phyloP scores from a whole-genome alignment of 257 asterid species.

The Avicennia marina region DNA sequence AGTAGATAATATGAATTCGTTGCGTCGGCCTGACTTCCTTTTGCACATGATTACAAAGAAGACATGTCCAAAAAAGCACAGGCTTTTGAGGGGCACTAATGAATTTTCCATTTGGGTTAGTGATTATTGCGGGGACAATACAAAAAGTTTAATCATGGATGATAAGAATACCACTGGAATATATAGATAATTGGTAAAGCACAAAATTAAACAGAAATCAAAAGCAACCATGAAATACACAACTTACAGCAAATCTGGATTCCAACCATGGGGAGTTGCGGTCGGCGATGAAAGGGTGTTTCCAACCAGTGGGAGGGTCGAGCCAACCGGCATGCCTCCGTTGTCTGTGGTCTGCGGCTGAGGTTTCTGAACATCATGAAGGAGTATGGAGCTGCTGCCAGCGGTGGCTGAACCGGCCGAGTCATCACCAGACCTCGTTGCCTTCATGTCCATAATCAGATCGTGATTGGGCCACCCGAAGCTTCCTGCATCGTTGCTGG shows the following conservation, averaged over 20 bases:
- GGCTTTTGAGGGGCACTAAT: constrained; percentile 15
- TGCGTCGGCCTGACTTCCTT: constrained; percentile 34
- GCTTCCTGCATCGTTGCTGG: constrained; percentile 32
- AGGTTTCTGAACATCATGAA: constrained; percentile 23
- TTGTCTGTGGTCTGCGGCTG: constrained; percentile 10
- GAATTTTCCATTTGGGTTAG: constrained; percentile 16
- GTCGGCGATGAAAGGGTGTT: constrained; percentile 23
- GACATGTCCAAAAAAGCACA: constrained; percentile 15
- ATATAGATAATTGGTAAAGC: not conserved
- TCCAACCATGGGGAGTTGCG: constrained; percentile 28
- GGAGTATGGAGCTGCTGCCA: constrained; percentile 25
- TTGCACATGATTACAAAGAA: constrained; percentile 25
- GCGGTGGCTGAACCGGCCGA: constrained; percentile 46
- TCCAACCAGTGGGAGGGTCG: constrained; percentile 23
- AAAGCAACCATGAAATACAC: not conserved
- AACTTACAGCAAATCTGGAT: constrained; percentile 55
- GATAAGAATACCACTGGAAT: not conserved
- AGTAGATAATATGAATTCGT: constrained; percentile 26
- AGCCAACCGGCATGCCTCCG: not conserved
- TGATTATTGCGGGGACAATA: not conserved
- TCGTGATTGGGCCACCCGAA: constrained; percentile 43
- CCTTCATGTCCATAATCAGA: constrained; percentile 26
- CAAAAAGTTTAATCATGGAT: not conserved
- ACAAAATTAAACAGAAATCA: not conserved
- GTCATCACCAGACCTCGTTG: constrained; percentile 36